Base-by-base conservation (phyloP, 139 green algal species). In the Spirogloea muscicola region DNA sequence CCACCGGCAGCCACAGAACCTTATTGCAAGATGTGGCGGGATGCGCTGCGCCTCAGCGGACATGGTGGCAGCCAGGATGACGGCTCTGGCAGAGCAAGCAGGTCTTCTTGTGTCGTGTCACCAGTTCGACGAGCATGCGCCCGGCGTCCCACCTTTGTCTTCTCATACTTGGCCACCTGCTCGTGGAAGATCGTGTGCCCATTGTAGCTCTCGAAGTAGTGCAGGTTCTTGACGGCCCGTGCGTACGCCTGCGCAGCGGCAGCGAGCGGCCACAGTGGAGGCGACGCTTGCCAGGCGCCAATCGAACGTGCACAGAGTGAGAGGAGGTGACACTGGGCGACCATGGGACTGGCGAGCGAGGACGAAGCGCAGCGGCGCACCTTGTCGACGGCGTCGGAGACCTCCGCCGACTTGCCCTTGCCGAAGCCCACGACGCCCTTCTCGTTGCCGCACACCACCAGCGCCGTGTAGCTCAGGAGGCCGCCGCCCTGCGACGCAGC, bases 381-480 rank as follows among this genome's bases (percentile, higher is more conserved):
- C 72, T 80, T 80, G 42, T 86, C 79, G 29, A 85, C 62, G 1
- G 81, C 81, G 34, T 37, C 33, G 3, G 33, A 33, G 13, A 82
- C 76, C 31, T 86, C 81, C 34, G 71, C 60, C 3, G 43, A 71
- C 51, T 86, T 86, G 27, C 81, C 81, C 18, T 62, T 81, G 13
- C 68, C 81, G 48, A 75, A 83, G 4, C 81, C 81, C 4, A 83
- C 39, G 31, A 77, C 72, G 61, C 81, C 81, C 2, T 84, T 37
- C 29, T 49, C 59, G 79, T 86, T 86, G 2, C 81, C 81, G 10
- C 85, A 81, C 48, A 86, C 79, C 7, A 86, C 70, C 21, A 86
- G 43, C 31, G 81, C 81, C 2, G 79, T 83, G 27, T 81, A 86
- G 36, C 74, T 76, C 49, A 77, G 65, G 39, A 85, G n/a, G 7